These are phyloP conservation scores for Davidsoniella virescens DNA, from an alignment of 2,329 filamentous ascomycete genomes.

Conservation along the genomic window DNA sequence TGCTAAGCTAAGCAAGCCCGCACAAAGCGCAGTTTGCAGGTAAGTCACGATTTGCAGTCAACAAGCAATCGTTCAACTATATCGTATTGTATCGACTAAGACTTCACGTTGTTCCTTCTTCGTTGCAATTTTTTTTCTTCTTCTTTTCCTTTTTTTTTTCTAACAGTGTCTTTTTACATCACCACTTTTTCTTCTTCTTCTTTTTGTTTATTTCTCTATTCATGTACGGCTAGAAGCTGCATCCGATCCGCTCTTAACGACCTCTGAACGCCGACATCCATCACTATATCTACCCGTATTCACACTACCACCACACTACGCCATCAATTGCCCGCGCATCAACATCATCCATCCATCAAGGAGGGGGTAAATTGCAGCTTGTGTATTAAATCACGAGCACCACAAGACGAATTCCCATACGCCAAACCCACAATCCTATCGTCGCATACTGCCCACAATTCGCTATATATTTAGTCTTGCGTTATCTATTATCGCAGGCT, in stretches of 20 bases:
- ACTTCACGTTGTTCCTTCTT: slow-evolving; percentile 7
- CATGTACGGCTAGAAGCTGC: neutral
- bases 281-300: neutral
- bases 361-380: too few species aligned
- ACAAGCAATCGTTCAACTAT: neutral
- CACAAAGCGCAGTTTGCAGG: slow-evolving; percentile 1
- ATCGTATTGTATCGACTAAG: neutral
- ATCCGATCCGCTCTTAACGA: neutral
- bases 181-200: slow-evolving; percentile 1
- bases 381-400: too few species aligned
- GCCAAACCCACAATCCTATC: neutral
- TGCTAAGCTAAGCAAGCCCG: neutral
- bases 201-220: neutral
- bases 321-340: too few species aligned
- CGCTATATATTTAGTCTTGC: too few species aligned
- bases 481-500: too few species aligned
- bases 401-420: too few species aligned
- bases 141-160: slow-evolving; percentile 6
- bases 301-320: neutral
- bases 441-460: too few species aligned
- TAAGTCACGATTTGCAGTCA: neutral
- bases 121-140: slow-evolving; percentile 1
- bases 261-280: neutral
- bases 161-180: slow-evolving; percentile 6
- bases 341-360: too few species aligned